phyloP scores from a whole-genome alignment of 768 basidiomycete species.

The Mycena venus region DNA sequence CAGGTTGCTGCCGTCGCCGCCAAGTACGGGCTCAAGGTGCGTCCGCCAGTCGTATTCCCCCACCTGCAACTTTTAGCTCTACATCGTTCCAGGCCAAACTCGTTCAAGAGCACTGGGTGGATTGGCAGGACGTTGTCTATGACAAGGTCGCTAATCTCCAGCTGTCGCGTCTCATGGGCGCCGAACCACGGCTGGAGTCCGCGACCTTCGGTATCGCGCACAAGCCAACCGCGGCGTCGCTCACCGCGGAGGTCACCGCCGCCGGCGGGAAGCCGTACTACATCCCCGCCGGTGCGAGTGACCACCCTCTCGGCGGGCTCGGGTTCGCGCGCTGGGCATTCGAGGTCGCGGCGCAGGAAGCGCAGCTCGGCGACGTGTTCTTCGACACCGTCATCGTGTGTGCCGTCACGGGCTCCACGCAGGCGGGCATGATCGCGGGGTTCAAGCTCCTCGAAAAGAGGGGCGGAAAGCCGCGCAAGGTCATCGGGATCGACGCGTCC shows the following conservation, averaged over 20 bases:
- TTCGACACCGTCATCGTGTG: conserved; percentile 41
- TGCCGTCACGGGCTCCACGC: conserved; percentile 39
- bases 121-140: conserved; percentile 36
- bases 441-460: conserved; percentile 37
- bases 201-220: conserved; percentile 41
- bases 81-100: conserved; percentile 35
- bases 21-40: conserved; percentile 38
- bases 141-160: conserved; percentile 39
- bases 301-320: conserved; percentile 40
- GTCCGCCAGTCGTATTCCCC: background rate
- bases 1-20: conserved; percentile 43
- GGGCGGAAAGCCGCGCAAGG: conserved; percentile 12
- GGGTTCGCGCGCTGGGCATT: conserved; percentile 42
- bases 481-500: conserved; percentile 42
- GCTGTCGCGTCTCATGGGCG: conserved; percentile 41
- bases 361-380: conserved; percentile 34
- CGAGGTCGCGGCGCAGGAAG: conserved; percentile 38
- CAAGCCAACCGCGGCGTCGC: conserved; percentile 35
- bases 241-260: conserved; percentile 28
- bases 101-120: conserved; percentile 42
- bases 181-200: conserved; percentile 34
- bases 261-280: conserved; percentile 40
- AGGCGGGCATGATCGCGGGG: conserved; percentile 41
- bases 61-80: background rate
- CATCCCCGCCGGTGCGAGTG: conserved; percentile 41